Percentiles rank a stretch among this genome's conserved stretches.
phyloP scores from a whole-genome alignment of 192 early-diverging fungal genomes.

The Entrophospora sp. region DNA sequence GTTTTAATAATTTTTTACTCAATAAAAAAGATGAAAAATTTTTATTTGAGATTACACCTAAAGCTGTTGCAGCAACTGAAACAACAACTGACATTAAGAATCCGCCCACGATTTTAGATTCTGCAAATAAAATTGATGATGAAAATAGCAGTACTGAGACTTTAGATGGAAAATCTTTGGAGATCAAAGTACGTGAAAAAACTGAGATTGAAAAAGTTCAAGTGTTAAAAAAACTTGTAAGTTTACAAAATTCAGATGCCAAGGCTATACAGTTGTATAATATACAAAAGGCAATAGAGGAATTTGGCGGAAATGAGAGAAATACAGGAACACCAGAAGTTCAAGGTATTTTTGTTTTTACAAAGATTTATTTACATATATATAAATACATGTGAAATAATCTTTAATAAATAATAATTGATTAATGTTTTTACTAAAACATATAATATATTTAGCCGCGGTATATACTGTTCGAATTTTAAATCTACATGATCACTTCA shows the following conservation, averaged over 20 bases:
- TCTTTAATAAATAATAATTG: background rate
- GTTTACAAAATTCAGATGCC: slow-evolving; percentile 73
- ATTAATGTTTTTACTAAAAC: background rate
- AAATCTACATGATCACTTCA: slow-evolving; percentile 72
- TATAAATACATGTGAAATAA: background rate
- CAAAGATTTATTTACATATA: background rate
- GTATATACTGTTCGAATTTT: slow-evolving; percentile 84
- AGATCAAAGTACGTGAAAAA: slow-evolving; percentile 30
- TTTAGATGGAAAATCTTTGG: no score
- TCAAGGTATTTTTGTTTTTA: slow-evolving; percentile 51
- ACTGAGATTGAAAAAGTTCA: slow-evolving; percentile 52
- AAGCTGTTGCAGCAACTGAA: slow-evolving; percentile 24
- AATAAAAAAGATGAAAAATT: slow-evolving; percentile 33
- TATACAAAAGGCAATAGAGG: slow-evolving; percentile 53
- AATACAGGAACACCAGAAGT: slow-evolving; percentile 91
- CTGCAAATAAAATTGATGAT: no score
- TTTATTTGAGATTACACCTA: slow-evolving; percentile 37
- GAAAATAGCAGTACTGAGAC: no score
- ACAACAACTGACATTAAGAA: slow-evolving; percentile 20
- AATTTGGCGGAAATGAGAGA: slow-evolving; percentile 63
- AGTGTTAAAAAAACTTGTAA: slow-evolving; percentile 59
- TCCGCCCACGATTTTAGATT: no score
- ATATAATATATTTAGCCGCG: slow-evolving; percentile 61
- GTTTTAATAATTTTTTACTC: slow-evolving; percentile 26
- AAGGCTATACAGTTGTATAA: slow-evolving; percentile 73